Conservation (phyloP, 768 basidiomycete genomes). For the Leccinum olivaceopallidum region DNA sequence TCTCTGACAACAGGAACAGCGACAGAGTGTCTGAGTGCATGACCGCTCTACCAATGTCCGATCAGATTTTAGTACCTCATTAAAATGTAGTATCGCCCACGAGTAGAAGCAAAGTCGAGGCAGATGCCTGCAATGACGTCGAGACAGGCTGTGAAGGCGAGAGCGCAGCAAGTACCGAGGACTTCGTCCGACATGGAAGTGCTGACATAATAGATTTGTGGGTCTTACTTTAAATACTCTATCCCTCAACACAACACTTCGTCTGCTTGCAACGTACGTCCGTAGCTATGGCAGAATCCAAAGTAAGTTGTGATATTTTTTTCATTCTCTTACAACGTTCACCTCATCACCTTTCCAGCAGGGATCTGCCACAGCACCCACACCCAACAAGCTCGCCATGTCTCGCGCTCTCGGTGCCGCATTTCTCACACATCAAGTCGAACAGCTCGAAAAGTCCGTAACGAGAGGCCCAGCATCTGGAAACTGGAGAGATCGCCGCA, state of each 20-base stretch:
- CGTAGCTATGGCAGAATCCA: constrained; percentile 19
- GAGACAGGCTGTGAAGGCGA: constrained; percentile 19
- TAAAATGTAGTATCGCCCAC: constrained; percentile 11
- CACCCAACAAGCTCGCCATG: constrained; percentile 71
- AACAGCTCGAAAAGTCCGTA: constrained; percentile 81
- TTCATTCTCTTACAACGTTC: neutral
- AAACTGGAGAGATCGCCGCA: constrained; percentile 61
- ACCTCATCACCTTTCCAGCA: neutral
- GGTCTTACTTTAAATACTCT: neutral
- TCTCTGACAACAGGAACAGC: constrained; percentile 17
- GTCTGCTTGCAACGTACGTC: no score
- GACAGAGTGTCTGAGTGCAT: constrained; percentile 29
- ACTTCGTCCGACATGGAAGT: constrained; percentile 21
- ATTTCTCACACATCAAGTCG: constrained; percentile 84
- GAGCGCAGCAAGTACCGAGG: constrained; percentile 23
- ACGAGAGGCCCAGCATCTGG: constrained; percentile 51
- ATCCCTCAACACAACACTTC: no score
- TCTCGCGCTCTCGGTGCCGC: constrained; percentile 86
- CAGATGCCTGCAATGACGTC: constrained; percentile 27
- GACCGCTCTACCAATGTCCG: constrained; percentile 13
- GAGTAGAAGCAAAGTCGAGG: constrained; percentile 22
- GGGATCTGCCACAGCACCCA: constrained; percentile 28
- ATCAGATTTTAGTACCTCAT: neutral
- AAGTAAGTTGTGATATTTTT: constrained; percentile 5
- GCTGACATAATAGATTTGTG: neutral